Percentiles rank a stretch among this genome's conserved stretches.
Evolutionary conservation across 2,329 filamentous ascomycete genomes (phyloP).

Genomic region (Alternaria consortialis): DNA sequence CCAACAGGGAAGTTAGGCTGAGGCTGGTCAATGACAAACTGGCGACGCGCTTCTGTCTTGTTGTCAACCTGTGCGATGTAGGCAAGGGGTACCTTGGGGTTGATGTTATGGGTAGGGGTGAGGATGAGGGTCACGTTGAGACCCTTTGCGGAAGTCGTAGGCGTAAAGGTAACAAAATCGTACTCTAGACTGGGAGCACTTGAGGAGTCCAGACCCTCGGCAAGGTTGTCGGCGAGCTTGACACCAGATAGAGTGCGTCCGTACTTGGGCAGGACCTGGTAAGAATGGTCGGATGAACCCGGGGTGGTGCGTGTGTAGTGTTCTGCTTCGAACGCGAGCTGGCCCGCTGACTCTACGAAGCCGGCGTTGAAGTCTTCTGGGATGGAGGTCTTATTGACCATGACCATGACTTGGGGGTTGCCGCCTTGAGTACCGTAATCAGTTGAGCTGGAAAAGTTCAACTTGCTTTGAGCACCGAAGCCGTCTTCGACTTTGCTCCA

Average conservation of each 20-base stretch:
- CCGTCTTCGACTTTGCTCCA: constrained; percentile 40
- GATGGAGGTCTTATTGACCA: constrained; percentile 47
- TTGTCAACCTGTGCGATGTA: constrained; percentile 62
- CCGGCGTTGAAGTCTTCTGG: constrained; percentile 45
- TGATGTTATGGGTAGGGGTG: constrained; percentile 59
- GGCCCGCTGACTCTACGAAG: constrained; percentile 48
- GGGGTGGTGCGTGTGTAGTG: constrained; percentile 48
- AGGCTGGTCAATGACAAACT: constrained; percentile 55
- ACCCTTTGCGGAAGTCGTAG: constrained; percentile 40
- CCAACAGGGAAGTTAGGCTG: constrained; percentile 56
- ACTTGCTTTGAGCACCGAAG: constrained; percentile 38
- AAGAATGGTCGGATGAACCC: constrained; percentile 34
- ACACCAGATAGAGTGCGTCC: constrained; percentile 49
- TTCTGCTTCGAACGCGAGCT: constrained; percentile 50
- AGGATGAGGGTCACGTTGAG: constrained; percentile 54
- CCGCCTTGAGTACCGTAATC: constrained; percentile 52
- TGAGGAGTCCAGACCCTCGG: constrained; percentile 37
- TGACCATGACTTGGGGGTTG: constrained; percentile 42
- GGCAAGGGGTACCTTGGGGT: constrained; percentile 59
- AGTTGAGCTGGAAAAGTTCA: constrained; percentile 47
- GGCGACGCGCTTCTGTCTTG: constrained; percentile 48
- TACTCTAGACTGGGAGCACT: constrained; percentile 49
- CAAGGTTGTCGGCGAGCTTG: constrained; percentile 41
- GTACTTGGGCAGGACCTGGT: constrained; percentile 46
- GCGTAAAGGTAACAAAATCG: constrained; percentile 49